Evolutionary conservation across 1,139 yeast species (phyloP).

Genomic region (Meyerozyma athensensis): DNA sequence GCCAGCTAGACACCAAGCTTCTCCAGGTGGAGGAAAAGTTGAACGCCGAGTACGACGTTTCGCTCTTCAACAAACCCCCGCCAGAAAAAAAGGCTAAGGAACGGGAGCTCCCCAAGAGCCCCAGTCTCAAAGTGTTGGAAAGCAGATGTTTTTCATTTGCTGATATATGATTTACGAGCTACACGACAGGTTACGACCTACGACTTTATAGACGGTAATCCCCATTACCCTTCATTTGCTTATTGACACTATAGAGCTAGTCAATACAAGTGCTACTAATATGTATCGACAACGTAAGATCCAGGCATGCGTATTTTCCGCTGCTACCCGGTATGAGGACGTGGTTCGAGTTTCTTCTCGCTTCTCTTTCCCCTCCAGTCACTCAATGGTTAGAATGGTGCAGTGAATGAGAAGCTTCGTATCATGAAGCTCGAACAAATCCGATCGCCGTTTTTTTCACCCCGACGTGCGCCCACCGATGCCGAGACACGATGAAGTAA

Average conservation of each 20-base stretch:
- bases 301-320: constrained; percentile 22
- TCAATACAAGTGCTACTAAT: constrained; percentile 1
- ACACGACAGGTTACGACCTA: neutral
- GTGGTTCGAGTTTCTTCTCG: constrained; percentile 30
- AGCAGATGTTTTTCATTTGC: constrained; percentile 23
- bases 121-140: constrained; percentile 22
- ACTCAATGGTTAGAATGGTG: constrained; percentile 44
- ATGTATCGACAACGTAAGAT: constrained; percentile 36
- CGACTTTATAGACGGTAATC: constrained; percentile 1
- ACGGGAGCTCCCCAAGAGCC: constrained; percentile 17
- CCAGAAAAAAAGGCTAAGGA: constrained; percentile 1
- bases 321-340: constrained; percentile 34
- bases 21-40: constrained; percentile 28
- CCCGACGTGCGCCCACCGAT: constrained; percentile 1
- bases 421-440: constrained; percentile 27
- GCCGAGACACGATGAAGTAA: too few species aligned
- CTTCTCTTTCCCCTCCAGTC: constrained; percentile 49
- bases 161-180: constrained; percentile 11
- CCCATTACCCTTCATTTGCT: too few species aligned
- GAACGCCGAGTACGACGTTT: constrained; percentile 22
- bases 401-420: constrained; percentile 62
- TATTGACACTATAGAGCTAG: neutral
- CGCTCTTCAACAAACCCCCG: constrained; percentile 14
- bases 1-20: constrained; percentile 32
- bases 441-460: neutral